Base-by-base conservation (phyloP, 768 basidiomycete genomes). In the Saitozyma podzolica region DNA sequence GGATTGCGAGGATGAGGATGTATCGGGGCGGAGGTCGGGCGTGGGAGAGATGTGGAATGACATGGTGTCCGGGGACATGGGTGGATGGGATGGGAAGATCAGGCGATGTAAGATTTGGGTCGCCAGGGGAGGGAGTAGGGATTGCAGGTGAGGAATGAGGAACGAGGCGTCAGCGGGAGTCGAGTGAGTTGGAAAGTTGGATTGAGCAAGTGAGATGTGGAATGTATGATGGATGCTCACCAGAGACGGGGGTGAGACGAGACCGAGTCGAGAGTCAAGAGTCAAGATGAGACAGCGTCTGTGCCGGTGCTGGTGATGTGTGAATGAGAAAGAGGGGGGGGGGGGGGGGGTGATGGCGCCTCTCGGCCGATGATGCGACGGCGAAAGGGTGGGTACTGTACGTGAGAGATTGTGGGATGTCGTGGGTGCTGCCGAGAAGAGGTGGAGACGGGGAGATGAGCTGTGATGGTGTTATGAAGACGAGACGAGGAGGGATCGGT, bases 1-100 rank as follows among this genome's bases (percentile, higher is more conserved):
- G 52, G 58, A 40, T 14, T n/a, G 47, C 14, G 58, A 17, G 50
- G 59, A 50, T 37, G 57, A 58, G 7, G 57, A 49, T 13, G 57
- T 58, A 10, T 47, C 50, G 8, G 57, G 57, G n/a, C 57, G 57
- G 17, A 40, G 14, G 39, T 57, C 56, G 39, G 54, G 29, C 29
- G 29, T 29, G 54, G n/a, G 57, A 58, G 5, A n/a, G 19, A n/a
- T 50, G n/a, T 42, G 57, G 49, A 29, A 58, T 8, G 13, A 40
- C 11, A 42, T n/a, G 47, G 49, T 40, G 29, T 14, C 14, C 17
- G 29, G 56, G 41, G 40, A 14, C 49, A 14, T n/a, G 40, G 13
- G 42, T 49, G 17, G 16, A 14, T 47, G n/a, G 39, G 39, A 5
- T 17, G 17, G 41, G 48, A 14, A 20, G 40, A 5, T 4, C 19